Evolutionary conservation across 78 protist species (phyloP).

Genomic region (Paratrimastix pyriformis): DNA sequence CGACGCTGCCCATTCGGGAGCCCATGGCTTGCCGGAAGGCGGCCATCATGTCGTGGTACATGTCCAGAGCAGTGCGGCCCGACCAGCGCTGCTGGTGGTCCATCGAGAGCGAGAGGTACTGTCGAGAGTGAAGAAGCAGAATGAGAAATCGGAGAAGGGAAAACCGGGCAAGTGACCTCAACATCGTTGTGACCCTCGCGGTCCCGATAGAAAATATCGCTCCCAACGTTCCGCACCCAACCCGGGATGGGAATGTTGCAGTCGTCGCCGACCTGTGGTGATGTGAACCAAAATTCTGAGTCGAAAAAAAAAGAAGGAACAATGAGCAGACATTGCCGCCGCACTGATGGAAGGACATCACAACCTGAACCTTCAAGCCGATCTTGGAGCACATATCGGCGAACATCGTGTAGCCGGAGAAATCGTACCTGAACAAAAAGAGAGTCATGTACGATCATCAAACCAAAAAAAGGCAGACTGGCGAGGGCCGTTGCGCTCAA

Average conservation of each 20-base stretch:
- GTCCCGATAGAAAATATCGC: constrained; percentile 59
- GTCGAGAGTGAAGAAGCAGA: no score
- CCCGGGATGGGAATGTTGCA: constrained; percentile 17
- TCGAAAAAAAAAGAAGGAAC: neutral
- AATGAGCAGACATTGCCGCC: constrained; percentile 82
- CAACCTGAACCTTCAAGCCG: constrained; percentile 49
- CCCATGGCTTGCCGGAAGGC: constrained; percentile 28
- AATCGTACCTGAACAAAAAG: constrained; percentile 7
- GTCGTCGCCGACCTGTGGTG: constrained; percentile 21
- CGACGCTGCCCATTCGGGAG: constrained; percentile 8
- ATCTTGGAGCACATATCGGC: constrained; percentile 8
- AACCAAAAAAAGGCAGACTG: neutral
- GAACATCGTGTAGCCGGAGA: constrained; percentile 24
- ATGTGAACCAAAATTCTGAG: neutral
- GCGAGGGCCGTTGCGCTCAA: constrained; percentile 36
- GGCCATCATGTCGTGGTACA: constrained; percentile 61
- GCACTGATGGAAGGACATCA: constrained; percentile 58
- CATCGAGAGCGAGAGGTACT: constrained; percentile 59
- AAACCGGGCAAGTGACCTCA: no score
- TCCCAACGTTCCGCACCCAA: constrained; percentile 6
- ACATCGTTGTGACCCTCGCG: constrained; percentile 37
- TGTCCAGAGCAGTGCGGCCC: constrained; percentile 54
- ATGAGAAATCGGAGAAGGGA: no score
- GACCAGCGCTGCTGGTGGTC: constrained; percentile 49
- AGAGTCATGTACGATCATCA: neutral